A percentile compares a stretch with the other conserved stretches of the same genome.
Conservation (phyloP, 768 basidiomycete genomes). For the Lentinula sp. region DNA sequence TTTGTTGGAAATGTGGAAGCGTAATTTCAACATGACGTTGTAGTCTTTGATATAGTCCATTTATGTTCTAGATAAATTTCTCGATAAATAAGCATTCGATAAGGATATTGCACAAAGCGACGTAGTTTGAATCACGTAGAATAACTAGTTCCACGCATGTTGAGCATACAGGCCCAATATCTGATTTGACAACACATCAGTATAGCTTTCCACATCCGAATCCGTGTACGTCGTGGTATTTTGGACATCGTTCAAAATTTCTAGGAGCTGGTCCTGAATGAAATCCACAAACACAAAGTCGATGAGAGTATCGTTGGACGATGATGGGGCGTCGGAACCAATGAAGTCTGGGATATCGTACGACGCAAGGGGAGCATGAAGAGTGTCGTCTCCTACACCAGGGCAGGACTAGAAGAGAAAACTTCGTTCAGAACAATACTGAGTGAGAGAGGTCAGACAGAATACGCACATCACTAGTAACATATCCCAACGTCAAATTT, state of each 20-base stretch:
- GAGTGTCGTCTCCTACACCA: conserved; percentile 68
- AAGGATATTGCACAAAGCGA: neutral
- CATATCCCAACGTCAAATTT: conserved; percentile 68
- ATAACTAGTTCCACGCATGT: conserved; percentile 31
- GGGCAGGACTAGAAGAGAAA: conserved; percentile 48
- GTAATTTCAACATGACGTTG: too few relatives aligned
- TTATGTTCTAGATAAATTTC: neutral
- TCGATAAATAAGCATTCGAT: neutral
- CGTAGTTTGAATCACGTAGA: neutral
- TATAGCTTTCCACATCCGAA: conserved; percentile 51
- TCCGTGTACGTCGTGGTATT: conserved; percentile 38
- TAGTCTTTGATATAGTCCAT: too few relatives aligned
- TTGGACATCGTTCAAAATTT: conserved; percentile 44
- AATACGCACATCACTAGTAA: conserved; percentile 56
- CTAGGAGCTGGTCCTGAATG: conserved; percentile 45
- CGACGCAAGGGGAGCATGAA: conserved; percentile 56
- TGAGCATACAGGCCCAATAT: conserved; percentile 58
- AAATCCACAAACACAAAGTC: conserved; percentile 79
- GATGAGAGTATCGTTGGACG: conserved; percentile 36
- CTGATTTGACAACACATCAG: conserved; percentile 40
- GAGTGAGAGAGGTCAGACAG: neutral
- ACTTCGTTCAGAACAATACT: neutral
- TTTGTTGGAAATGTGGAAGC: too few relatives aligned
- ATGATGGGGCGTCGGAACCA: conserved; percentile 41
- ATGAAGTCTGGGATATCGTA: conserved; percentile 53